These are phyloP conservation scores for Decorospora gaudefroyi DNA, from an alignment of 2,329 filamentous ascomycete genomes.

Conservation along the genomic window DNA sequence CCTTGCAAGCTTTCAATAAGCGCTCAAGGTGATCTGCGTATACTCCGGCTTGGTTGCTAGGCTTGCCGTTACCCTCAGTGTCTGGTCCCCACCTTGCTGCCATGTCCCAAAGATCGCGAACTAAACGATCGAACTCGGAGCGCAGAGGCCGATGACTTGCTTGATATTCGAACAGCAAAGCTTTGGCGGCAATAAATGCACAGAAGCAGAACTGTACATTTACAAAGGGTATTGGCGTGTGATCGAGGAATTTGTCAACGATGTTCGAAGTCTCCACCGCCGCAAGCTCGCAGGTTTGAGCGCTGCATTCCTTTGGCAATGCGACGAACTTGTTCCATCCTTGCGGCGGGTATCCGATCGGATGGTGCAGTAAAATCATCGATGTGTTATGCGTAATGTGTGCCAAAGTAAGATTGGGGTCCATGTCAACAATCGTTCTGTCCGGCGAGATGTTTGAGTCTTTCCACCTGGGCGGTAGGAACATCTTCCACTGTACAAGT, in stretches of 20 bases:
- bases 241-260: slow-evolving; percentile 39
- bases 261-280: slow-evolving; percentile 43
- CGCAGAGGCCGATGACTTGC: slow-evolving; percentile 21
- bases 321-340: slow-evolving; percentile 42
- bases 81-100: slow-evolving; percentile 31
- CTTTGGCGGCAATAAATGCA: slow-evolving; percentile 41
- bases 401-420: slow-evolving; percentile 42
- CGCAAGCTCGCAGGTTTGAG: slow-evolving; percentile 41
- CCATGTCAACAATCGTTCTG: slow-evolving; percentile 38
- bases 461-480: slow-evolving; percentile 42
- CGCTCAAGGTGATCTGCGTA: slow-evolving; percentile 36
- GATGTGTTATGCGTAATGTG: slow-evolving; percentile 46
- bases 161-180: slow-evolving; percentile 37
- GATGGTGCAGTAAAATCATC: slow-evolving; percentile 43
- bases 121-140: slow-evolving; percentile 33
- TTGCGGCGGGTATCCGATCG: slow-evolving; percentile 38
- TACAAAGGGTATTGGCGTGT: slow-evolving; percentile 39
- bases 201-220: slow-evolving; percentile 44
- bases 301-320: slow-evolving; percentile 41
- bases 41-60: slow-evolving; percentile 30
- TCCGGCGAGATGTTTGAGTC: slow-evolving; percentile 42
- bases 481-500: slow-evolving; percentile 43
- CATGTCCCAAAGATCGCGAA: slow-evolving; percentile 37
- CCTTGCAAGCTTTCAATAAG: slow-evolving; percentile 26
- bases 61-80: not conserved